Base-by-base conservation (phyloP, 1,284 basidiomycete genomes). In the Microbotryum silenes-acaulis region DNA sequence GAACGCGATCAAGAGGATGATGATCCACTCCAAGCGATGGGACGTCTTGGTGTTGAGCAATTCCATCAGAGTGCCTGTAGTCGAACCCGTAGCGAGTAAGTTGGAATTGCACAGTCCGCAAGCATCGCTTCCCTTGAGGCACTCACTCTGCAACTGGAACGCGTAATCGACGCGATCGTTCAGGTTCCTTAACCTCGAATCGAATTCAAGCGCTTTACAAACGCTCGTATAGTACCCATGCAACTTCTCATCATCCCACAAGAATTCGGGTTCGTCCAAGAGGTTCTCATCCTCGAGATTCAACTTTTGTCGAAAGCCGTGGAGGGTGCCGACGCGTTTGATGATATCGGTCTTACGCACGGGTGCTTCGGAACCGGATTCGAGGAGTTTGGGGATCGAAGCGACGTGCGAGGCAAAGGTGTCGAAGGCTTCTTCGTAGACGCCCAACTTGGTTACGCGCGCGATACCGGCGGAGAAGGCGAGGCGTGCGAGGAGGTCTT, bases 21-120 rank as follows among this genome's bases (percentile, higher is more conserved):
- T 72, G 60, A 71, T 72, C 69, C 67, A 70, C 53, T 72, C 71
- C 14, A 72, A 61, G 5, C 67, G 61, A 42, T 72, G 71, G 16
- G 59, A 62, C 16, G 66, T 69, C 56, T 70, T 67, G 5, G 70
- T 66, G 50, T 68, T 70, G 51, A 70, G 62, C 51, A 72, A 55
- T 37, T 72, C 70, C 62, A 69, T 64, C 14, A 72, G 47, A 1
- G 69, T 71, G 18, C 65, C 37, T 42, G 16, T 12, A 16, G 37
- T 42, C 37, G 12, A 18, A 42, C 12, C 12, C 12, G 12, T 42
- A 14, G 37, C 10, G 12, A 42, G 37, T 42, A 9, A 42, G 37
- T 14, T 27, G 27, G 6, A 37, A 42, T 16, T 42, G 37, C 37
- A 10, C 37, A 42, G 37, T 14, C 16, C 37, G 12, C 37, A 18